phyloP scores from a whole-genome alignment of 208 protist genomes.

The Leishmania tarentolae region DNA sequence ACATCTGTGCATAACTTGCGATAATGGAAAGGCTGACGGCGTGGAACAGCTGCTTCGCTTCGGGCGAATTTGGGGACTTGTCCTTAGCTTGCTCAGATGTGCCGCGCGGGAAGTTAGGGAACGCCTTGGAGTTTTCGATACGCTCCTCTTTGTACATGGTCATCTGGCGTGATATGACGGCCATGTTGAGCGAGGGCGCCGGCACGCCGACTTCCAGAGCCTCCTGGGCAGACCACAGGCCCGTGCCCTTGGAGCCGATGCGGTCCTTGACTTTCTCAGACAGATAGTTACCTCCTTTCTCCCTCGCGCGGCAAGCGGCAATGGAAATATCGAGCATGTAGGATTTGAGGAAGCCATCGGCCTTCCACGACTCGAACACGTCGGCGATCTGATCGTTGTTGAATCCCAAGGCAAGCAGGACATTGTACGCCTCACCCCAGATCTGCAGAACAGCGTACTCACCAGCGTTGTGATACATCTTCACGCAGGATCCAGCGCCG shows the following conservation, averaged over 20 bases:
- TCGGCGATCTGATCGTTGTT: conserved; percentile 91
- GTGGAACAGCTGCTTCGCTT: conserved; percentile 78
- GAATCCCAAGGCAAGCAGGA: conserved; percentile 91
- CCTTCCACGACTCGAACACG: conserved; percentile 96
- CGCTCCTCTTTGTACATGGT: conserved; percentile 94
- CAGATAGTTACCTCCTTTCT: conserved; percentile 81
- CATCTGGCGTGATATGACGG: conserved; percentile 94
- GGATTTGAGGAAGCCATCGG: conserved; percentile 90
- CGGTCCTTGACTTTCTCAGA: conserved; percentile 96
- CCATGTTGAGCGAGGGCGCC: conserved; percentile 91
- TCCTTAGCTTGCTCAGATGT: conserved; percentile 24
- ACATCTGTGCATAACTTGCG: conserved; percentile 93
- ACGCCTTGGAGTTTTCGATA: conserved; percentile 63
- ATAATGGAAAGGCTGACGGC: conserved; percentile 85
- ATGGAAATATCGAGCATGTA: conserved; percentile 99
- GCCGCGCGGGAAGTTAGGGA: conserved; percentile 37
- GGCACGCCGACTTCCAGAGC: conserved; percentile 93
- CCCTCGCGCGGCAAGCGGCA: conserved; percentile 94
- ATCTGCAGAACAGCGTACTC: conserved; percentile 99
- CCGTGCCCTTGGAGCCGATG: conserved; percentile 98
- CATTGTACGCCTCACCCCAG: conserved; percentile 95
- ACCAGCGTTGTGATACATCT: conserved; percentile 99
- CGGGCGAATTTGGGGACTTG: conserved; percentile 57
- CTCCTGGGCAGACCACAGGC: conserved; percentile 95
- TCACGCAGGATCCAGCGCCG: conserved; percentile 98